Evolutionary conservation across 1,284 basidiomycete genomes (phyloP), one percentile per base, ranked within the genome.

Genomic region (Ustilago esculenta): DNA sequence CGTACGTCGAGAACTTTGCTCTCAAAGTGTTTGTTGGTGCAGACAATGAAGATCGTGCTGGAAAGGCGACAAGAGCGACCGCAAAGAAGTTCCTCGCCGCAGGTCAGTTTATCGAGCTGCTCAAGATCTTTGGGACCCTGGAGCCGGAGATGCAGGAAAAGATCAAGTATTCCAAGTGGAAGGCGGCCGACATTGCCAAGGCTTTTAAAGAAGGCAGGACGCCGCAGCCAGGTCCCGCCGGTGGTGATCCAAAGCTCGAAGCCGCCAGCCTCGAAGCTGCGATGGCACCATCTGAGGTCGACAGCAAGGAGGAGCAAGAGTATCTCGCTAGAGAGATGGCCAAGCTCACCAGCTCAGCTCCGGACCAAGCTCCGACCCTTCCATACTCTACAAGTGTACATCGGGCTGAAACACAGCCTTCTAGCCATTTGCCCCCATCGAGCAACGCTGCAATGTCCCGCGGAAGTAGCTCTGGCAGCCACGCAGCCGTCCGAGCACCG

Each of bases 1-100:
- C 93, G 4, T 94, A 94, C 79, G 87, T 97, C 25, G 93, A 96
- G 84, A 94, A 94, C 84, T 97, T 97, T 85, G 94, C 92, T 1
- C 83, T 95, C 30, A 90, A 87, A 66, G 88, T 98, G 23, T 98
- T 98, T 82, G 84, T 86, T 10, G 85, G 86, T 51, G 94, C 95
- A n/a, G 94, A 98, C 81, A 90, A 91, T 69, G 91, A 94, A 79
- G 94, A 97, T 81, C 85, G 93, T 36, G 85, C 84, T 14, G 92
- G 91, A 0, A 85, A 85, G 46, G 88, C 90, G 12, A 90, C 89
- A 40, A 88, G 91, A 75, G 86, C 86, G 17, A 94, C 92, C 0
- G 92, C 92, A 0, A 91, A 89, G 82, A 92, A 91, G 81, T 94
- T 94, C 81, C 83, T 93, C 2, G 92, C 91, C 12, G 91, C 92